Evolutionary conservation across 768 basidiomycete species (phyloP).

Genomic region (Tulasnella sp.): DNA sequence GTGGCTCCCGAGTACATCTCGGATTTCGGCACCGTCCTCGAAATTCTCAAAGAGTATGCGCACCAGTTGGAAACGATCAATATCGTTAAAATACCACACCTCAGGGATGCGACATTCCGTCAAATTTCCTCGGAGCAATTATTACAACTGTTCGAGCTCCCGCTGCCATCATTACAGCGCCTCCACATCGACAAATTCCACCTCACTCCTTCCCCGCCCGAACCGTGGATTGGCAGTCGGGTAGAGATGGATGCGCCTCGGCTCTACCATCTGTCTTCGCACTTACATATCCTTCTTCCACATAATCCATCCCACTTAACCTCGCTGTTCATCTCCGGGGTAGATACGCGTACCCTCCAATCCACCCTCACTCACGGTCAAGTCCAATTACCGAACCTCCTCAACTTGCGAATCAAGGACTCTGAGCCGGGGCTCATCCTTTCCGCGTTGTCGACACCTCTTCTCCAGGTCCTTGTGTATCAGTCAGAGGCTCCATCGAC

Average conservation of each 20-base stretch:
- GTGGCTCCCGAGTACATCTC: not conserved
- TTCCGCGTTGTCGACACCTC: no score
- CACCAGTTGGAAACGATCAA: not conserved
- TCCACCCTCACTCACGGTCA: not conserved
- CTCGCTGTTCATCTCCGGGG: not conserved
- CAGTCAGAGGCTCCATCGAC: no score
- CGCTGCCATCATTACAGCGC: not conserved
- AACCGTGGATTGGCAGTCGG: not conserved
- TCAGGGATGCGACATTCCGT: no score
- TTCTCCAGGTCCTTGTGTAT: no score
- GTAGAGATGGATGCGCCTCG: not conserved
- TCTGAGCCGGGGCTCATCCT: no score
- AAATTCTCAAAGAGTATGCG: not conserved
- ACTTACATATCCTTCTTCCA: not conserved
- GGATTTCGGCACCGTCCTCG: not conserved
- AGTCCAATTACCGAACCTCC: not conserved
- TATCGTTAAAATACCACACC: not conserved
- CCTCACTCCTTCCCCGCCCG: not conserved
- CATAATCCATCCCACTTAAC: not conserved
- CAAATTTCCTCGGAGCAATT: not conserved
- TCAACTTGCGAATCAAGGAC: not conserved
- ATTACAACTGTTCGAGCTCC: not conserved
- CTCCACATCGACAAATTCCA: not conserved
- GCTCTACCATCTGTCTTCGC: not conserved
- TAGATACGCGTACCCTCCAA: not conserved